Percentiles rank a stretch among this genome's conserved stretches.
Conservation (phyloP, 2,329 filamentous ascomycete genomes). For the Ciborinia camelliae region DNA sequence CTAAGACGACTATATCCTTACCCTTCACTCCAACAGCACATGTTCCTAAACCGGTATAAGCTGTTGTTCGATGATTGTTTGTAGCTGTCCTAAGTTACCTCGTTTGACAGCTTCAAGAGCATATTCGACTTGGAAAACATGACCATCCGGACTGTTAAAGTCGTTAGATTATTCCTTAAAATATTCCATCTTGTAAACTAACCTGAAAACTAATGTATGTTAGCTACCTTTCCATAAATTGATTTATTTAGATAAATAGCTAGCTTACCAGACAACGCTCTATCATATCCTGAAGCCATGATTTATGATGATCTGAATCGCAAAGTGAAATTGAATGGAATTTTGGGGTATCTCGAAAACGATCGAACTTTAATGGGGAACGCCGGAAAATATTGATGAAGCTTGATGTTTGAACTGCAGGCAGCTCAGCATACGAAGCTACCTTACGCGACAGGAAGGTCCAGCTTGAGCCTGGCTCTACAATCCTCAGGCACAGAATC, state of each 20-base stretch:
- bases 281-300: slow-evolving; percentile 96
- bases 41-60: slow-evolving; percentile 60
- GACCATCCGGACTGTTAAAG: slow-evolving; percentile 80
- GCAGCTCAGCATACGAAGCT: slow-evolving; percentile 34
- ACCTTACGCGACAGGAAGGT: slow-evolving; percentile 23
- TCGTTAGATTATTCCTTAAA: slow-evolving; percentile 44
- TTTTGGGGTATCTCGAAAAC: slow-evolving; percentile 22
- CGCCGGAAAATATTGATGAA: slow-evolving; percentile 21
- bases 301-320: slow-evolving; percentile 35
- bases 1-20: slow-evolving; percentile 87
- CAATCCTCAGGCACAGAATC: slow-evolving; percentile 16
- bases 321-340: slow-evolving; percentile 14
- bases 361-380: slow-evolving; percentile 20
- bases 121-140: slow-evolving; percentile 99
- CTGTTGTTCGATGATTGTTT: slow-evolving; percentile 14
- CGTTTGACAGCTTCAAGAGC: slow-evolving; percentile 97
- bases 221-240: slow-evolving; percentile 44
- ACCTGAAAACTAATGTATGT: slow-evolving; percentile 73
- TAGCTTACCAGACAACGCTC: slow-evolving; percentile 91
- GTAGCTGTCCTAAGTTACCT: slow-evolving; percentile 55
- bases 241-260: slow-evolving; percentile 38
- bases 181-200: slow-evolving; percentile 33
- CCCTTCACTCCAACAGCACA: slow-evolving; percentile 98
- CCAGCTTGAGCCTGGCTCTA: not conserved
- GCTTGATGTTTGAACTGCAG: slow-evolving; percentile 26